Conservation (phyloP, 805 yeast species). For the Cyberlindnera euphorbiae region DNA sequence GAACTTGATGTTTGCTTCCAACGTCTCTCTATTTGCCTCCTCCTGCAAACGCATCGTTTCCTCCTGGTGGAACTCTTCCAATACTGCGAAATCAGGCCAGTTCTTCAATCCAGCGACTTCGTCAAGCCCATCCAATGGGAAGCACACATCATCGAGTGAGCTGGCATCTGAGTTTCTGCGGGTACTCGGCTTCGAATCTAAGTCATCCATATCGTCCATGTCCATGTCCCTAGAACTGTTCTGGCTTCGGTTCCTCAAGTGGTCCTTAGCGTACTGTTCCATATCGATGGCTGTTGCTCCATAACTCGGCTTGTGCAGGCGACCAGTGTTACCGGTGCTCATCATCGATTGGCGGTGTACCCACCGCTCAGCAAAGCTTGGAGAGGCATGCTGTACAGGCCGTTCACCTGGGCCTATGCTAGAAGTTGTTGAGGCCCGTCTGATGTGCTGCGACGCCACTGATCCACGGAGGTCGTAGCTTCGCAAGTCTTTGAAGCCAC, state of each 20-base stretch:
- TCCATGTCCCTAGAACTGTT: constrained; percentile 7
- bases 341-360: constrained; percentile 18
- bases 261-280: constrained; percentile 6
- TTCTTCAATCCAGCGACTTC: constrained; percentile 26
- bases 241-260: neutral
- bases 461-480: constrained; percentile 16
- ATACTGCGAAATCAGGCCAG: constrained; percentile 83
- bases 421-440: neutral
- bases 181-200: constrained; percentile 39
- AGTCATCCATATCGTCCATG: constrained; percentile 25
- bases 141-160: constrained; percentile 87
- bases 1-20: constrained; percentile 33
- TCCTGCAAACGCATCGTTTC: constrained; percentile 50
- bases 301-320: neutral
- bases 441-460: no score
- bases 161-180: constrained; percentile 49
- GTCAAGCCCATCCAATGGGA: constrained; percentile 49
- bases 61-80: constrained; percentile 72
- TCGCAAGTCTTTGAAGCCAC: constrained; percentile 15
- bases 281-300: constrained; percentile 8
- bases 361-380: constrained; percentile 28
- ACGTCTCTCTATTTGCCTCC: constrained; percentile 36
- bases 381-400: constrained; percentile 11
- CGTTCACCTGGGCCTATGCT: no score
- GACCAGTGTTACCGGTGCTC: no score